A percentile compares a stretch with the other conserved stretches of the same genome.
These are phyloP conservation scores for Ophiostoma perfectum DNA, from an alignment of 2,329 filamentous ascomycete species.

Conservation along the genomic window DNA sequence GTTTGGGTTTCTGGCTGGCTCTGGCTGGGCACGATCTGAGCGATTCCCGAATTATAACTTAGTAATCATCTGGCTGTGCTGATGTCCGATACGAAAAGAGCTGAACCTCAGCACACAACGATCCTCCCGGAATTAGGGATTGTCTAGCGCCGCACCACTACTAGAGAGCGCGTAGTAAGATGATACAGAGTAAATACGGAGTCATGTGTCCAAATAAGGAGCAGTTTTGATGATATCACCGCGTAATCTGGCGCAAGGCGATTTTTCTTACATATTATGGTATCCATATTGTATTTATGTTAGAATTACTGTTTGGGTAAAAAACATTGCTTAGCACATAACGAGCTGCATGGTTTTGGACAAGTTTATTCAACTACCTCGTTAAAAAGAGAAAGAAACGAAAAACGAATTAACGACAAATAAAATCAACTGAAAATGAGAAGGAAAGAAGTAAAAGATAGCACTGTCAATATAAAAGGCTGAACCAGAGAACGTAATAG, in stretches of 20 bases:
- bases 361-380: too few relatives aligned
- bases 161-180: not conserved
- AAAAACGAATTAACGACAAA: not conserved
- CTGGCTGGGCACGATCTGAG: not conserved
- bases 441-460: not conserved
- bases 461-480: not conserved
- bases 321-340: too few relatives aligned
- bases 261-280: not conserved
- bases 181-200: not conserved
- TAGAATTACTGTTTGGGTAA: not conserved
- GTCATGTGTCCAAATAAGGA: not conserved
- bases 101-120: not conserved
- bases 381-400: not conserved
- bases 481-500: not conserved
- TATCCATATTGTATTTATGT: not conserved
- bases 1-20: too few relatives aligned
- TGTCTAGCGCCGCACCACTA: not conserved
- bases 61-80: too few relatives aligned
- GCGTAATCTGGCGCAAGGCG: not conserved
- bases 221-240: not conserved
- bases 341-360: too few relatives aligned
- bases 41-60: too few relatives aligned
- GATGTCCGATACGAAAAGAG: too few relatives aligned
- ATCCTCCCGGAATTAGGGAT: conserved; percentile 1
- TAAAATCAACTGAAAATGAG: not conserved